These are phyloP conservation scores for Termitomyces sp. DNA, from an alignment of 768 basidiomycete genomes.

Conservation along the genomic window DNA sequence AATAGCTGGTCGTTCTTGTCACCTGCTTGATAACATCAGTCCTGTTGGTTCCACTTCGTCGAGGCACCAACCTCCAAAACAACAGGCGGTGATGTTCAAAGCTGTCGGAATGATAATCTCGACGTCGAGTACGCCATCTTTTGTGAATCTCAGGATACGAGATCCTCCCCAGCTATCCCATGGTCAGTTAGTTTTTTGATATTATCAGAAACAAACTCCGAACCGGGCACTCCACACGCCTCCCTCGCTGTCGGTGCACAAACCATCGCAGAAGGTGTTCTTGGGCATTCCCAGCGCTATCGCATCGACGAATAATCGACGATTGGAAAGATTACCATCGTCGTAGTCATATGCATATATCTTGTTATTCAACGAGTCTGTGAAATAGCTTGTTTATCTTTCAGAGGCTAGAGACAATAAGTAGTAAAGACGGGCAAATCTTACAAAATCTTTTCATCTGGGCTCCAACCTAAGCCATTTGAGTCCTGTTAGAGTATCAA, in stretches of 20 bases:
- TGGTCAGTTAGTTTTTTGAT: conserved; percentile 9
- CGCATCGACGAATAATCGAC: conserved; percentile 56
- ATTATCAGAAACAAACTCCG: conserved; percentile 5
- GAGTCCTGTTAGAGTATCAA: conserved; percentile 41
- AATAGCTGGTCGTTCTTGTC: conserved; percentile 60
- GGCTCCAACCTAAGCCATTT: conserved; percentile 65
- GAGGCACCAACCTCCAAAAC: conserved; percentile 54
- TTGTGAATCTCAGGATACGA: conserved; percentile 51
- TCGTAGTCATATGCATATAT: conserved; percentile 70
- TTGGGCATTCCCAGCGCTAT: conserved; percentile 48
- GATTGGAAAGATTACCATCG: conserved; percentile 52
- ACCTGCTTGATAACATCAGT: conserved; percentile 30
- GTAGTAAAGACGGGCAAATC: conserved; percentile 17
- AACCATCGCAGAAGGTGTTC: conserved; percentile 58
- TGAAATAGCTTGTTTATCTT: conserved; percentile 52
- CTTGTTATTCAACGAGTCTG: conserved; percentile 61
- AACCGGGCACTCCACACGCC: conserved; percentile 64
- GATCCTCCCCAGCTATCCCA: conserved; percentile 60
- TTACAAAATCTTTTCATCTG: conserved; percentile 59
- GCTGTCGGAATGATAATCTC: conserved; percentile 61
- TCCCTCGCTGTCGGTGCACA: conserved; percentile 63
- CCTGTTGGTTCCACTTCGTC: background rate
- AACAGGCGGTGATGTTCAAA: conserved; percentile 62
- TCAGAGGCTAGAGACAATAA: background rate
- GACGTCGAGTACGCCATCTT: conserved; percentile 51